These are phyloP conservation scores for Rhodosporidiobolus odoratus DNA, from an alignment of 768 basidiomycete species.

Conservation along the genomic window DNA sequence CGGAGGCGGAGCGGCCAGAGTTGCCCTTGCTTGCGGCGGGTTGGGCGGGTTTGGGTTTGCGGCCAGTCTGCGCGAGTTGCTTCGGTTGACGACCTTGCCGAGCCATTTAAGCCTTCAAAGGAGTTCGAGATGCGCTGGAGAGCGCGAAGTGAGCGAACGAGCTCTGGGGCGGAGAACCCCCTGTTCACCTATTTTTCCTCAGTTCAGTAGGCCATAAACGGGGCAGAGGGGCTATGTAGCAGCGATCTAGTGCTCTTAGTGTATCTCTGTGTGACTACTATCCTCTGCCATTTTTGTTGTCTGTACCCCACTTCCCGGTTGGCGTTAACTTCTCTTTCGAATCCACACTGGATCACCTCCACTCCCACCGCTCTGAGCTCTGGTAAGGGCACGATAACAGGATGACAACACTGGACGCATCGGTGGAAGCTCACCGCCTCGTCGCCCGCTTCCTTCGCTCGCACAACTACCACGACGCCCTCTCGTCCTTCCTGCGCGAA, in stretches of 20 bases:
- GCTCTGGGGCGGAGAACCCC: not conserved
- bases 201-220: too few relatives aligned
- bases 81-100: conserved; percentile 31
- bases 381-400: too few relatives aligned
- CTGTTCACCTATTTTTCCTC: not conserved
- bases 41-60: not conserved
- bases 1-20: not conserved
- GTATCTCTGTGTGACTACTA: too few relatives aligned
- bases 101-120: too few relatives aligned
- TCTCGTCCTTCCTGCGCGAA: conserved; percentile 17
- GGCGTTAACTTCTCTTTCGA: too few relatives aligned
- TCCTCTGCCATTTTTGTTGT: not conserved
- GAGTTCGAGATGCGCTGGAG: too few relatives aligned
- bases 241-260: too few relatives aligned
- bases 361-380: too few relatives aligned
- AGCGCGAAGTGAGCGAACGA: not conserved
- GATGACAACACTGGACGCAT: not conserved
- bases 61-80: not conserved
- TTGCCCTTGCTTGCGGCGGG: not conserved
- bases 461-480: conserved; percentile 14
- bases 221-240: too few relatives aligned
- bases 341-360: too few relatives aligned
- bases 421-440: conserved; percentile 8
- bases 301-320: not conserved
- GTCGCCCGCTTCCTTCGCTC: conserved; percentile 29